Base-by-base conservation (phyloP, 2,329 filamentous ascomycete genomes). In the Clonostachys sp. region DNA sequence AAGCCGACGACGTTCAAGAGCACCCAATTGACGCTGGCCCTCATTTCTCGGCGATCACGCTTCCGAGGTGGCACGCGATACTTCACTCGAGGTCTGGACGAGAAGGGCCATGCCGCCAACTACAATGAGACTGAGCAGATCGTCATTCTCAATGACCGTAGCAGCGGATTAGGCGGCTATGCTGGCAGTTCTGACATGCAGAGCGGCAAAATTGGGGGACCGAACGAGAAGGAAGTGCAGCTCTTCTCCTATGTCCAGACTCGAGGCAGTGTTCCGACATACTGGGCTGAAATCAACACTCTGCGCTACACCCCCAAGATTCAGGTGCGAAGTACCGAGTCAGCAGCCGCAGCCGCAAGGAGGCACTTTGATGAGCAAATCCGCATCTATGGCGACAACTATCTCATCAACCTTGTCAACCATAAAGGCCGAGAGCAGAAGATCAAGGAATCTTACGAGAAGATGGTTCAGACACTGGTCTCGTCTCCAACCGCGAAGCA, bases 51-150 rank as follows among this genome's bases (percentile, higher is more conserved):
- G 52, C 83, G 94, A 57, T 96, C 91, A 18, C 81, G 95, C 55
- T 85, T 94, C 66, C 83, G 92, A 52, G 91, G 86, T 35, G 94
- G 94, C 41, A 97, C 94, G 14, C 79, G 95, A 62, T 97, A 96
- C 70, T 94, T 99, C 64, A 95, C 94, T 3, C 84, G 94, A 54
- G 94, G 94, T 45, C 83, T 97, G 42, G 92, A 99, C 61, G 91
- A 96, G 54, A 78, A 94, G 51, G 94, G 94, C 20, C 84, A 97
- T 64, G 94, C 94, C n/a, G 90, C 94, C 55, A 99, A 99, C 66
- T 99, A 92, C 77, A 99, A 99, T 63, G 94, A 99, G 74, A 97
- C 94, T 1, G 94, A 99, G 64, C 94, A 99, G 64, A 77, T 94
- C 34, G 78, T 96, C 51, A 83, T 99, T 36, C 69, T 97, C 56